Evolutionary conservation across 192 early-diverging fungal species (phyloP).

Genomic region (Backusella luteola): DNA sequence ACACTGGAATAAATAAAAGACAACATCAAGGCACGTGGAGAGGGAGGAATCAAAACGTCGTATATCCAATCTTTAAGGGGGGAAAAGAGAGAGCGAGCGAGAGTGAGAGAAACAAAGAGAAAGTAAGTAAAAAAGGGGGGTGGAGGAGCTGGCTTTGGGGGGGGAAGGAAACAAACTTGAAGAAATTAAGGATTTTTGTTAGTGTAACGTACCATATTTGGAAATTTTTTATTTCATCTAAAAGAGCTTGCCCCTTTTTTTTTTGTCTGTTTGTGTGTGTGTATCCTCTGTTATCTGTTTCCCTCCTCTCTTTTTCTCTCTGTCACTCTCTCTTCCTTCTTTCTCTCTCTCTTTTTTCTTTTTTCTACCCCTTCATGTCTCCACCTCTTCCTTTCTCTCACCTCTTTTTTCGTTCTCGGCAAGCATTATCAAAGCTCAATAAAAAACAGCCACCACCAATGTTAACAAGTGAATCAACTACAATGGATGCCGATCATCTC

Average conservation of each 20-base stretch:
- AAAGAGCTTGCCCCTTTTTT: not conserved
- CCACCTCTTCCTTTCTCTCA: slow-evolving; percentile 14
- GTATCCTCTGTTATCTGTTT: slow-evolving; percentile 2
- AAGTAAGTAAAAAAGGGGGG: not conserved
- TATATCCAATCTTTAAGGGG: not conserved
- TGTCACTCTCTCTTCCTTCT: not conserved
- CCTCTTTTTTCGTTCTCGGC: slow-evolving; percentile 16
- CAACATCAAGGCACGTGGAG: slow-evolving; percentile 20
- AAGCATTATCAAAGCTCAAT: slow-evolving; percentile 10
- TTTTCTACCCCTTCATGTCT: slow-evolving; percentile 6
- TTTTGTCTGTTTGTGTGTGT: not conserved
- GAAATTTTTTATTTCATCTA: slow-evolving; percentile 6
- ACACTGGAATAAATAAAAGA: slow-evolving; percentile 10
- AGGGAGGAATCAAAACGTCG: not conserved
- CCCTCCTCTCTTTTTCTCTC: not conserved
- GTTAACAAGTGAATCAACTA: not conserved
- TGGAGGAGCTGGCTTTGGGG: not conserved
- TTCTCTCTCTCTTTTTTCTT: not conserved
- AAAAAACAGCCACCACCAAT: not conserved
- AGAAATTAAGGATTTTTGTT: not conserved
- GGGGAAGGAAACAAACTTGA: not conserved
- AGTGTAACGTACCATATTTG: slow-evolving; percentile 4
- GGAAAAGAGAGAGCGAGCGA: not conserved
- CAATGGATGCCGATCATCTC: slow-evolving; percentile 7
- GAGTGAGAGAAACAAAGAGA: slow-evolving; percentile 3